phyloP scores from a whole-genome alignment of 2,329 filamentous ascomycete genomes.

The Clarireedia paspali region DNA sequence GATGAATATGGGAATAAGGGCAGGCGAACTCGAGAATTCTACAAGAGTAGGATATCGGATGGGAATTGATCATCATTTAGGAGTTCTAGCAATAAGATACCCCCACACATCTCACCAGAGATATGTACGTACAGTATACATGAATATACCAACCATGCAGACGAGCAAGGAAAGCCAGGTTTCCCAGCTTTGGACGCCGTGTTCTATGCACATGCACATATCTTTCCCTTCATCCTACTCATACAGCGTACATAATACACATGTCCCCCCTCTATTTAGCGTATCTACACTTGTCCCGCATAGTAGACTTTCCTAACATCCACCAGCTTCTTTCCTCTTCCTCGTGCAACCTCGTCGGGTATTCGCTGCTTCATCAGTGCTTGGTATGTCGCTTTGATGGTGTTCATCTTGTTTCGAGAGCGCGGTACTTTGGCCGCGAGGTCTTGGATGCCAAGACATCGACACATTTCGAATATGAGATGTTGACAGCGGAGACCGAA shows the following conservation, averaged over 20 bases:
- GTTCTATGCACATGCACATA: constrained; percentile 15
- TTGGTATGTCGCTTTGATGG: constrained; percentile 82
- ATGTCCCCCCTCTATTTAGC: constrained; percentile 30
- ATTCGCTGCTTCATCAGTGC: constrained; percentile 77
- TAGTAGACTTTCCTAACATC: constrained; percentile 98
- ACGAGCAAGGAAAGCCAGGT: background rate
- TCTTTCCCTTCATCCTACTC: background rate
- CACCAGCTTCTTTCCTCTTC: constrained; percentile 88
- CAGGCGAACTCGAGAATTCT: background rate
- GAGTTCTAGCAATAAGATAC: background rate
- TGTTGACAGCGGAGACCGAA: constrained; percentile 90
- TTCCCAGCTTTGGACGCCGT: background rate
- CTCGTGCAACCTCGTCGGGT: constrained; percentile 83
- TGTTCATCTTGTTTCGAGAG: constrained; percentile 94
- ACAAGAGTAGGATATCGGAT: background rate
- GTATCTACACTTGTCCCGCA: constrained; percentile 46
- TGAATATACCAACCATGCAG: background rate
- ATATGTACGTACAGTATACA: background rate
- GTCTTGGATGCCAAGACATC: constrained; percentile 78
- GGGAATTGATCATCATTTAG: background rate
- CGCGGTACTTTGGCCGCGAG: constrained; percentile 76
- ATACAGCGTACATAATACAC: constrained; percentile 29
- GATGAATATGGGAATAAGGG: background rate
- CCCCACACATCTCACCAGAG: background rate
- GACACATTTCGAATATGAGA: constrained; percentile 90